Evolutionary conservation across 1,284 basidiomycete species (phyloP), one percentile per base, ranked within the genome.

Genomic region (Apiotrichum montevideense): DNA sequence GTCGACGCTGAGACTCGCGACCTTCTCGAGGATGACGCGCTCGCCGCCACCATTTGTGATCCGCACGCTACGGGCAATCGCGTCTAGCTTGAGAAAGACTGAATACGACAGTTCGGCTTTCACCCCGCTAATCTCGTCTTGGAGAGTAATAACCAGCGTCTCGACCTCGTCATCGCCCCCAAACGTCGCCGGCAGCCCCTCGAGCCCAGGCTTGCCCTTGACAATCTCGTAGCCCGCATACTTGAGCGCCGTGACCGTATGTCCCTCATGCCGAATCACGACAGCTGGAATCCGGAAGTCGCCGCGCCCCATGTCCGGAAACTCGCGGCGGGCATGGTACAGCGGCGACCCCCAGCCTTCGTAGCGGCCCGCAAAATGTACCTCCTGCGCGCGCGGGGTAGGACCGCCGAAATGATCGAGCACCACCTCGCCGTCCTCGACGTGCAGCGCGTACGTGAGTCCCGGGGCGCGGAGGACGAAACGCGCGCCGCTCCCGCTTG

Each of bases 211-310:
- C 55, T 70, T 70, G 33, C 67, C 67, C 6, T 21, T 14, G 4
- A 54, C 10, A 7, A 66, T 45, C 29, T 53, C 46, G 55, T 69
- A 52, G 1, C 42, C 39, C 2, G 33, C 42, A 47, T 67, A 71
- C 35, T 52, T 50, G 42, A 71, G 63, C 11, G 51, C 45, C 6
- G 51, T 55, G 44, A 65, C 61, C 13, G 63, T 61, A 44, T 58
- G 56, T 1, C 66, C 67, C 7, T 35, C 35, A 1, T 44, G 39
- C 29, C 62, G 62, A 14, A 53, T 40, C 47, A 72, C 58, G 50
- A 68, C 46, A 0, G 67, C 68, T 1, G 70, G 70, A 6, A 62
- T 34, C 10, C 66, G 54, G 47, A 68, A 67, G 57, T 72, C 70
- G 8, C 67, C 66, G 10, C 64, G 55, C 1, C 70, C 70, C 1